phyloP scores from a whole-genome alignment of 148 eudicot genomes.

The Fagopyrum homotropicum region DNA sequence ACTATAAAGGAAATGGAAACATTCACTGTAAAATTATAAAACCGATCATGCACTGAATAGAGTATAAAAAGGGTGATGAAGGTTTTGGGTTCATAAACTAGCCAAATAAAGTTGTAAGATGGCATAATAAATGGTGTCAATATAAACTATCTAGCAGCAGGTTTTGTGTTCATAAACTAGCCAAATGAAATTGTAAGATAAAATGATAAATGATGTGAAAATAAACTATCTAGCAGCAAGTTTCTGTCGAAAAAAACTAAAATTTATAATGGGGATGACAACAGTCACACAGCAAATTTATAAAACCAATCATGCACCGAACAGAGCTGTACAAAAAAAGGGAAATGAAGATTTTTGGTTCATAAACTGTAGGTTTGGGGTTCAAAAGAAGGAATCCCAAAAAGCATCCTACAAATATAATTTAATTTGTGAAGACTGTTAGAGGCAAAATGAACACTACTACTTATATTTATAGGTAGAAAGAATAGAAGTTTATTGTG shows the following conservation, averaged over 20 bases:
- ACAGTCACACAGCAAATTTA: neutral
- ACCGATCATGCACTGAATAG: neutral
- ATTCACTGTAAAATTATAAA: neutral
- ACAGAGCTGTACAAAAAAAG: neutral
- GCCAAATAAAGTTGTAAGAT: constrained; percentile 9
- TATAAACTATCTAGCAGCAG: neutral
- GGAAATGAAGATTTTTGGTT: neutral
- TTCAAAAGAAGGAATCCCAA: neutral
- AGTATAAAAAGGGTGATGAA: neutral
- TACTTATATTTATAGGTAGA: neutral
- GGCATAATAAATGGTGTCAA: neutral
- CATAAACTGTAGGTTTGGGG: neutral
- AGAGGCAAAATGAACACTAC: neutral
- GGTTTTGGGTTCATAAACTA: neutral
- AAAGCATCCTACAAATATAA: neutral
- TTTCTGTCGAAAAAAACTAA: neutral
- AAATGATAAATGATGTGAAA: neutral
- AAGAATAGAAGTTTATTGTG: neutral
- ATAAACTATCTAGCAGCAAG: neutral
- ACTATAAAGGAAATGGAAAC: neutral
- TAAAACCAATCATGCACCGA: neutral
- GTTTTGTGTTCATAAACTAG: neutral
- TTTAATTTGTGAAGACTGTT: neutral
- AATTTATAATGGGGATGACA: neutral
- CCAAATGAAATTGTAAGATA: constrained; percentile 10